Base-by-base conservation (phyloP, 2,329 filamentous ascomycete genomes). In the Penicillium sp. region DNA sequence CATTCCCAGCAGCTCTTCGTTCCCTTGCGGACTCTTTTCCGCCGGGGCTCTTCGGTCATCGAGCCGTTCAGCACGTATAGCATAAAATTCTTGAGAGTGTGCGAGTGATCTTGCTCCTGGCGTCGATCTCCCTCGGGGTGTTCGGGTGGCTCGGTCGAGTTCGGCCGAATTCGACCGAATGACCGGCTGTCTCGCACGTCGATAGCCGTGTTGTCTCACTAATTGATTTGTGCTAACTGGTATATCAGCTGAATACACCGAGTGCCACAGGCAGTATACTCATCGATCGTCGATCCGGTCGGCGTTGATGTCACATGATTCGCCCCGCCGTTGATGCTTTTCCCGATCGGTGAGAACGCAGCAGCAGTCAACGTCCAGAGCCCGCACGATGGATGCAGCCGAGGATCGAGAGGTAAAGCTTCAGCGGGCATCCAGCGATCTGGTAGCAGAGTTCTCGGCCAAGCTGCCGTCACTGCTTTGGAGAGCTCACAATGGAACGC, bases 371-470 rank as follows among this genome's bases (percentile, higher is more conserved):
- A n/a, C 18, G 7, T 15, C 7, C 8, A 11, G 7, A 11, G 8
- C 7, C 6, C 8, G 27, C 27, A 29, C 14, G 36, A 74, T 74
- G 71, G 70, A 74, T 51, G 69, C 67, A 17, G 51, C 62, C 4
- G 66, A 70, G 19, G 68, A 70, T 44, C 61, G 60, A 42, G 71
- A 73, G 37, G 54, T 71, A 19, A 72, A 72, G 41, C 62, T 74
- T 5, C 71, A 74, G 51, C 65, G 70, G 16, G 69, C 64, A 29
- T 72, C 71, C 29, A 63, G 62, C 1, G 68, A 71, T 29, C 56
- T 73, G 28, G 54, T 74, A 21, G 50, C 59, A 7, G 69, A 73
- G 37, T 62, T 73, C 29, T 60, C 62, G 33, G 48, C 50, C 31
- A 71, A 68, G 49, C 48, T 74, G 32, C 68, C 67, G 8, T 59